Percentiles rank a stretch among this genome's conserved stretches.
Conservation (phyloP, 1,284 basidiomycete species). For the Stereum hirsutum region DNA sequence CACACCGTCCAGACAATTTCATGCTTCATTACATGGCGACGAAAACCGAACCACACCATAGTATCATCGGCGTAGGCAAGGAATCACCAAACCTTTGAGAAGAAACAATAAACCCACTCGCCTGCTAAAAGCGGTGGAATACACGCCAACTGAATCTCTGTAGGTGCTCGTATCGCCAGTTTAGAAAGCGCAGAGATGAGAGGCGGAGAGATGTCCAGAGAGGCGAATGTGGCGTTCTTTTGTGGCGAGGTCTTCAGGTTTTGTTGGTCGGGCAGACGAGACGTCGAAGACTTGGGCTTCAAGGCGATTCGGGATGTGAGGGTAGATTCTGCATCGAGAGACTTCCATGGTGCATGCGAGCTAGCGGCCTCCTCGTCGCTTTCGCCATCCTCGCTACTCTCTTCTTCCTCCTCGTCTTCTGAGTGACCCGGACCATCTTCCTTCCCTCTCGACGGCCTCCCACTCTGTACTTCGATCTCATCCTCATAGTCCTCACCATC, state of each 20-base stretch:
- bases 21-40: not conserved
- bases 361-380: too few species aligned
- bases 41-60: too few species aligned
- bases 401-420: not conserved
- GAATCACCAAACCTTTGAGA: too few species aligned
- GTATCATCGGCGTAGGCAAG: too few species aligned
- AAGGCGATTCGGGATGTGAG: slow-evolving; percentile 18
- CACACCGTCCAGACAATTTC: not conserved
- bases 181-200: slow-evolving; percentile 65
- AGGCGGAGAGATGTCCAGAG: slow-evolving; percentile 67
- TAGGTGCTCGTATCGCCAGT: slow-evolving; percentile 85
- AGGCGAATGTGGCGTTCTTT: slow-evolving; percentile 40
- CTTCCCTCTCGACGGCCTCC: slow-evolving; percentile 8
- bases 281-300: slow-evolving; percentile 10
- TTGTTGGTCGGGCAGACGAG: not conserved
- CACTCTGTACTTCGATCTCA: slow-evolving; percentile 2
- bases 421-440: not conserved
- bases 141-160: slow-evolving; percentile 86
- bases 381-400: not conserved
- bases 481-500: slow-evolving; percentile 6
- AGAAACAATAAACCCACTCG: slow-evolving; percentile 23
- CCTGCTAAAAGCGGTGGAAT: slow-evolving; percentile 83
- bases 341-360: too few species aligned
- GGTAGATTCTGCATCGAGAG: too few species aligned
- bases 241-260: slow-evolving; percentile 4